Conservation (phyloP, 163 green algal species). For the Chloroidium sp. region DNA sequence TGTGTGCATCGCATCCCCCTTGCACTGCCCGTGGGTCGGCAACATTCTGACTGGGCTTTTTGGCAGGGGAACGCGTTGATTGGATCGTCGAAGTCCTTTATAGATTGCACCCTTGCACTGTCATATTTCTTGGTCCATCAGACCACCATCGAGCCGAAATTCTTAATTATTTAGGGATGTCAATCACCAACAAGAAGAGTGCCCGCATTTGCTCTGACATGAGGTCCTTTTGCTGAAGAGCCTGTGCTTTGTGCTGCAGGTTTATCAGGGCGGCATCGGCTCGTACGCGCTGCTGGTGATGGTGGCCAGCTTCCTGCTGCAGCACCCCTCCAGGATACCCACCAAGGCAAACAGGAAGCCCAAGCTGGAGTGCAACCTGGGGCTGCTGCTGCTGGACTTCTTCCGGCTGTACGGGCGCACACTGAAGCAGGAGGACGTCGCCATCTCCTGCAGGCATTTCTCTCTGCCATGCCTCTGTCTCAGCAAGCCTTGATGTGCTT, state of each 20-base stretch:
- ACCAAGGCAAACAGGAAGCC: background rate
- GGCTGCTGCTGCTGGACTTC: constrained; percentile 77
- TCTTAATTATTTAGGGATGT: background rate
- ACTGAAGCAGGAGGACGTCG: constrained; percentile 30
- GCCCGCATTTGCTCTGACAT: background rate
- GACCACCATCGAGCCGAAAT: no score
- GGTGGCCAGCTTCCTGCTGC: constrained; percentile 77
- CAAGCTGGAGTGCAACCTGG: constrained; percentile 57
- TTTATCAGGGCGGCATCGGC: constrained; percentile 90
- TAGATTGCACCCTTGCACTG: no score
- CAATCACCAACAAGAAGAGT: background rate
- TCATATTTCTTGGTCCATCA: no score
- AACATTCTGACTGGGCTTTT: no score
- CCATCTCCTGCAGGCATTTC: constrained; percentile 25
- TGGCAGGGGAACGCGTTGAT: no score
- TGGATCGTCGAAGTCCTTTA: no score
- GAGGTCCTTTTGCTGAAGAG: background rate
- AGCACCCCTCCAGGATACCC: constrained; percentile 39
- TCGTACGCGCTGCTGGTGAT: constrained; percentile 89
- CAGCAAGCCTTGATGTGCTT: no score
- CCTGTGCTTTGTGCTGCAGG: constrained; percentile 20
- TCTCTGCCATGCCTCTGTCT: no score
- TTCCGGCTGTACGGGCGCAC: constrained; percentile 45
- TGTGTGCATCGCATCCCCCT: no score
- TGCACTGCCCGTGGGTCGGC: no score